A percentile compares a stretch with the other conserved stretches of the same genome.
Conservation (phyloP, 2,329 filamentous ascomycete species). For the Harringtonia aguacate region DNA sequence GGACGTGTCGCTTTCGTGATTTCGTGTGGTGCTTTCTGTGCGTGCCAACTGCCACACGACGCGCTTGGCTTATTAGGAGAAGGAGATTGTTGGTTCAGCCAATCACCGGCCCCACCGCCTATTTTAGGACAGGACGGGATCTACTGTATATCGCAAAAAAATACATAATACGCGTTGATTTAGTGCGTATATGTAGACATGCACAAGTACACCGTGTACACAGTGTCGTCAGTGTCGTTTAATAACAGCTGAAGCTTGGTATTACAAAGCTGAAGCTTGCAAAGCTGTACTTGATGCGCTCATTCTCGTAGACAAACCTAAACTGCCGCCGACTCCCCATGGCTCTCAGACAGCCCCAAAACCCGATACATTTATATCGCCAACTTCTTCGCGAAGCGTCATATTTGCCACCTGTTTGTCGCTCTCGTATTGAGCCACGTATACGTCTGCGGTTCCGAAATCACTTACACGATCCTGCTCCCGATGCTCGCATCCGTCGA, state of each 20-base stretch:
- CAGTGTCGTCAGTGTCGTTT: too few species aligned
- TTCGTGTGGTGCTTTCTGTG: slow-evolving; percentile 7
- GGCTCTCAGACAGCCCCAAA: too few species aligned
- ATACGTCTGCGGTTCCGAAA: slow-evolving; percentile 37
- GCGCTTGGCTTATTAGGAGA: slow-evolving; percentile 5
- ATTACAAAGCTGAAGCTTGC: too few species aligned
- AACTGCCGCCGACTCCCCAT: too few species aligned
- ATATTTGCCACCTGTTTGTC: slow-evolving; percentile 45
- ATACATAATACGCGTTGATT: neutral
- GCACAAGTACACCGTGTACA: too few species aligned
- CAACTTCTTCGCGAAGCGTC: slow-evolving; percentile 49
- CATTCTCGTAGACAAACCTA: too few species aligned
- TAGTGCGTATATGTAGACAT: too few species aligned
- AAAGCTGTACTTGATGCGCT: too few species aligned
- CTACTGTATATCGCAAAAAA: too few species aligned
- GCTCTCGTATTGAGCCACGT: slow-evolving; percentile 28
- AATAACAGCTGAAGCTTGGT: too few species aligned
- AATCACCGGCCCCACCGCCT: neutral
- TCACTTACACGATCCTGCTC: slow-evolving; percentile 17
- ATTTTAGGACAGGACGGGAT: too few species aligned
- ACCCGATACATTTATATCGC: slow-evolving; percentile 39
- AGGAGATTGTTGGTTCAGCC: neutral
- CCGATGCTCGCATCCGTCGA: slow-evolving; percentile 22
- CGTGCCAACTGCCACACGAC: slow-evolving; percentile 7
- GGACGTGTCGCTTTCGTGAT: slow-evolving; percentile 18